Conservation (phyloP, 148 eudicot species). For the Simmondsia chinensis region DNA sequence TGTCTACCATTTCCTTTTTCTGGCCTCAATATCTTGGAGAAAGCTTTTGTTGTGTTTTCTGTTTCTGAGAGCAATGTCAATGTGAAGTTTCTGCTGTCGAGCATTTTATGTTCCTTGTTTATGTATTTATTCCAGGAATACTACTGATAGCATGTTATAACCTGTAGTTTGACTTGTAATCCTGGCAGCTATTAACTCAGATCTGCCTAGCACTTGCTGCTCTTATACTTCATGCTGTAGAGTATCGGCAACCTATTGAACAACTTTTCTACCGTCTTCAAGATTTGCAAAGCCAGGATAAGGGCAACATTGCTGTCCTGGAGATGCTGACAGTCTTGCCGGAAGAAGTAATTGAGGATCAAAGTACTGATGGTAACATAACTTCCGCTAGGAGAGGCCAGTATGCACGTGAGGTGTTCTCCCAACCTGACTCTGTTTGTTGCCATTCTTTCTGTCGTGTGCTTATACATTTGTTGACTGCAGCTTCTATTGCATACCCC, state of each 20-base stretch:
- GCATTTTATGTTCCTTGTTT: conserved; percentile 1
- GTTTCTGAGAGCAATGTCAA: neutral
- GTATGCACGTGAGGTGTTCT: conserved; percentile 69
- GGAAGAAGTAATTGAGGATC: conserved; percentile 84
- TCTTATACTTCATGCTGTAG: conserved; percentile 70
- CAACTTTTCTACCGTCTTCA: conserved; percentile 83
- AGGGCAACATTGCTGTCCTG: conserved; percentile 71
- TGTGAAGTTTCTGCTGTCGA: neutral
- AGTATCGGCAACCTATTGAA: conserved; percentile 77
- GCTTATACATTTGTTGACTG: conserved; percentile 17
- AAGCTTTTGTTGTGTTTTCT: neutral
- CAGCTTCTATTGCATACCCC: conserved; percentile 88
- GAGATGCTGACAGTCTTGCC: conserved; percentile 94
- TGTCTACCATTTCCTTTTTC: neutral
- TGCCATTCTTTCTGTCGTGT: conserved; percentile 6
- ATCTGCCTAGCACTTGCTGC: conserved; percentile 89
- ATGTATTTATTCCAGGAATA: conserved; percentile 2
- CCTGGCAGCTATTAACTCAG: conserved; percentile 88
- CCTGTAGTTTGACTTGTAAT: too few relatives aligned
- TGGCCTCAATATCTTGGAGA: neutral
- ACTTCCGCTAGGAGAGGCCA: conserved; percentile 58
- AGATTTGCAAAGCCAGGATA: conserved; percentile 64
- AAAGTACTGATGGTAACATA: conserved; percentile 38
- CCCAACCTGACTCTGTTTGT: conserved; percentile 5
- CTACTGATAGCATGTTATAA: too few relatives aligned